These are phyloP conservation scores for Furcasterigmium sp. DNA, from an alignment of 2,329 filamentous ascomycete species.

Conservation along the genomic window DNA sequence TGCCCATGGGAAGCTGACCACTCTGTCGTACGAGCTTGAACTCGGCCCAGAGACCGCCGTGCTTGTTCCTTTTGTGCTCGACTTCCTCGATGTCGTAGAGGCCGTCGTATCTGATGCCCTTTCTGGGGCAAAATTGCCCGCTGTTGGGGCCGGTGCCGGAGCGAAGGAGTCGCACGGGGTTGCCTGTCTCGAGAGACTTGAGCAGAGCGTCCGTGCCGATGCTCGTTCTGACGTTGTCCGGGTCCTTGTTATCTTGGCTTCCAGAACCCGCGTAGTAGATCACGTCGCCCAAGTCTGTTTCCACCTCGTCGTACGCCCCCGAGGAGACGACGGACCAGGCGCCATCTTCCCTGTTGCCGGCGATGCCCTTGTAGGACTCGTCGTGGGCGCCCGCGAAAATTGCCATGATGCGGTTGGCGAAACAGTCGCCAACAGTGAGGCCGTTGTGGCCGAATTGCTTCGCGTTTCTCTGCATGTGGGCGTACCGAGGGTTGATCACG, in stretches of 20 bases:
- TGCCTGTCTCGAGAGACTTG: conserved; percentile 7
- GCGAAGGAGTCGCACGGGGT: conserved; percentile 23
- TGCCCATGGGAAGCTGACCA: conserved; percentile 6
- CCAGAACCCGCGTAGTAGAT: conserved; percentile 21
- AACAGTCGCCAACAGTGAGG: conserved; percentile 40
- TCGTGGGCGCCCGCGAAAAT: conserved; percentile 51
- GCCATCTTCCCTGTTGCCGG: conserved; percentile 35
- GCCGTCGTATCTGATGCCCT: conserved; percentile 29
- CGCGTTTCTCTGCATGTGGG: conserved; percentile 5
- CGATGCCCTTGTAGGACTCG: conserved; percentile 41
- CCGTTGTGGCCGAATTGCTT: conserved; percentile 23
- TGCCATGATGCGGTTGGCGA: conserved; percentile 43
- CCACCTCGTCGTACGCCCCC: conserved; percentile 13
- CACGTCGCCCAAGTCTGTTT: conserved; percentile 17
- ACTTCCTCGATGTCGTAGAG: conserved; percentile 20
- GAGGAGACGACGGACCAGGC: conserved; percentile 52
- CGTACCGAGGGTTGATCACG: conserved; percentile 13
- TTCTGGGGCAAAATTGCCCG: conserved; percentile 10
- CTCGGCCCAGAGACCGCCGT: conserved; percentile 12
- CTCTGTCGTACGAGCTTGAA: conserved; percentile 6
- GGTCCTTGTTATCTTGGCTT: conserved; percentile 12
- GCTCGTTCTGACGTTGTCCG: not conserved
- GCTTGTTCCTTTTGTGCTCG: conserved; percentile 6
- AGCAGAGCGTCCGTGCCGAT: conserved; percentile 14
- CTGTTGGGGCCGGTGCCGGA: conserved; percentile 7